Percentiles rank a stretch among this genome's conserved stretches.
Conservation (phyloP, 441 rosid species). For the Capsella rubella region DNA sequence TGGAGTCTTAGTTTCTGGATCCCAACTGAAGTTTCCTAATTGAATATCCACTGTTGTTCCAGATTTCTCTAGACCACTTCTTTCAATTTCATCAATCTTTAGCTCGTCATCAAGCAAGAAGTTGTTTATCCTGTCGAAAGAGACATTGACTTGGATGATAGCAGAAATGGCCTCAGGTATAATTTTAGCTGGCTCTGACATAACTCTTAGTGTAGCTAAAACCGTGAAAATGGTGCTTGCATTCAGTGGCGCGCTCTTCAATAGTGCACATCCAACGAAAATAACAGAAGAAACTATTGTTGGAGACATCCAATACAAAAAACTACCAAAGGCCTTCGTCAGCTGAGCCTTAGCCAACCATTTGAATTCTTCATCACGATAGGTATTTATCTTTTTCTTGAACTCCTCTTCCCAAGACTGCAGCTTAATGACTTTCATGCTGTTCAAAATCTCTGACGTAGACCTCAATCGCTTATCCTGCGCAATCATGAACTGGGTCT, state of each 20-base stretch:
- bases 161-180: slow-evolving; percentile 84
- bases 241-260: slow-evolving; percentile 70
- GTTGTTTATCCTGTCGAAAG: slow-evolving; percentile 69
- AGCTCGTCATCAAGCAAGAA: slow-evolving; percentile 82
- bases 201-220: slow-evolving; percentile 75
- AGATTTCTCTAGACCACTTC: slow-evolving; percentile 35
- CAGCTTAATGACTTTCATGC: slow-evolving; percentile 86
- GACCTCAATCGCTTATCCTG: slow-evolving; percentile 78
- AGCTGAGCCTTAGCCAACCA: slow-evolving; percentile 74
- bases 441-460: slow-evolving; percentile 86
- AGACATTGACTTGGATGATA: slow-evolving; percentile 82
- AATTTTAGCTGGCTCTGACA: slow-evolving; percentile 78
- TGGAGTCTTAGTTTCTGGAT: slow-evolving; percentile 52
- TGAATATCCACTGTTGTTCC: slow-evolving; percentile 53
- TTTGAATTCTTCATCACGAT: slow-evolving; percentile 70
- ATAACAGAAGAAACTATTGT: slow-evolving; percentile 74
- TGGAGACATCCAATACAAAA: slow-evolving; percentile 83
- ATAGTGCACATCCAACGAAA: slow-evolving; percentile 70
- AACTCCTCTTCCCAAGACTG: slow-evolving; percentile 95
- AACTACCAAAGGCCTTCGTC: slow-evolving; percentile 58
- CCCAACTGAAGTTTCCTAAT: slow-evolving; percentile 82
- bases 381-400: slow-evolving; percentile 63
- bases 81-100: slow-evolving; percentile 46
- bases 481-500: slow-evolving; percentile 74
- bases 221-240: slow-evolving; percentile 91